phyloP scores from a whole-genome alignment of 1,284 basidiomycete species.

The Takashimella koratensis region DNA sequence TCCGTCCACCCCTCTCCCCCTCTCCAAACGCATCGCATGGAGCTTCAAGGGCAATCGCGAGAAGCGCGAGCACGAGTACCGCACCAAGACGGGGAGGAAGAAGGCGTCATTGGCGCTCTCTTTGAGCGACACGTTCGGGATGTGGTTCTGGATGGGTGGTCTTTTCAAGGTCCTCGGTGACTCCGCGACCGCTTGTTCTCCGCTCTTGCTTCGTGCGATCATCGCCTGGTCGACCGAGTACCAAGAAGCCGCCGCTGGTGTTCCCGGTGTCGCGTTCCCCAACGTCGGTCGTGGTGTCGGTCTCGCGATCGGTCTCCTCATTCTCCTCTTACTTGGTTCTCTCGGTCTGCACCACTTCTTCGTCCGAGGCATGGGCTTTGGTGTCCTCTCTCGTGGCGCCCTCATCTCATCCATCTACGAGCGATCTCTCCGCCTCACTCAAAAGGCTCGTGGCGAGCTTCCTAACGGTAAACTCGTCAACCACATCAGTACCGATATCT shows the following conservation, averaged over 20 bases:
- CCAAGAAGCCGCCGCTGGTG: constrained; percentile 55
- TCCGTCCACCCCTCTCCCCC: constrained; percentile 32
- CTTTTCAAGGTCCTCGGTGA: constrained; percentile 71
- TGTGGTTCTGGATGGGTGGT: constrained; percentile 78
- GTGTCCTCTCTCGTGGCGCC: constrained; percentile 78
- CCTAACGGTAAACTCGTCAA: constrained; percentile 74
- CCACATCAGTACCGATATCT: constrained; percentile 81
- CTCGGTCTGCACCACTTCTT: constrained; percentile 72
- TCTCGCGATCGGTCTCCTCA: constrained; percentile 65
- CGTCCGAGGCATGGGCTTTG: constrained; percentile 57
- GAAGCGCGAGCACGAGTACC: constrained; percentile 35
- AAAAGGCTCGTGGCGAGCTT: constrained; percentile 74
- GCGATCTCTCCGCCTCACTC: constrained; percentile 70
- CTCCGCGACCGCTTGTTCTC: constrained; percentile 67
- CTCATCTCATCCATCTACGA: constrained; percentile 86
- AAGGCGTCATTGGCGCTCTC: constrained; percentile 67
- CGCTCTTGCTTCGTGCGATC: constrained; percentile 73
- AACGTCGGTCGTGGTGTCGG: constrained; percentile 70
- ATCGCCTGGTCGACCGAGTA: constrained; percentile 70
- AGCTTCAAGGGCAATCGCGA: constrained; percentile 29
- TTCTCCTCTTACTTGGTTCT: constrained; percentile 65
- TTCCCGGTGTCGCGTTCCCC: constrained; percentile 48
- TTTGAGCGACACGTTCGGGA: constrained; percentile 75
- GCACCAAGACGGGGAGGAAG: constrained; percentile 57
- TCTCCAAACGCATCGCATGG: constrained; percentile 26